Evolutionary conservation across 331 rosid species (phyloP).

Genomic region (Cydonia oblonga): DNA sequence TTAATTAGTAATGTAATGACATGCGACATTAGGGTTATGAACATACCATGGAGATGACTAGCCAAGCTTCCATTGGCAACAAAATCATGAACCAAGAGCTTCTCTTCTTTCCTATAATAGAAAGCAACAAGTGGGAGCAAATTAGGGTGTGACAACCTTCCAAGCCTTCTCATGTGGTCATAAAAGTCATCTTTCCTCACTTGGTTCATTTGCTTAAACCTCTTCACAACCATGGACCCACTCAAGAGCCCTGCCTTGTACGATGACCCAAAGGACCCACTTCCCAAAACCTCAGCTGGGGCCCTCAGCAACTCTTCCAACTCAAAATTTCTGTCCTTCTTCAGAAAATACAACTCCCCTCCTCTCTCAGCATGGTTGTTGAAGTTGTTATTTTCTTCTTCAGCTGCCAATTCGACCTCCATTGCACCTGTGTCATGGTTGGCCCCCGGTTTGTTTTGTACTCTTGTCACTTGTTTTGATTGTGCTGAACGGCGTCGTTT

Average conservation of each 20-base stretch:
- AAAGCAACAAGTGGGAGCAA: slow-evolving; percentile 57
- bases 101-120: slow-evolving; percentile 55
- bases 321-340: slow-evolving; percentile 32
- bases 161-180: slow-evolving; percentile 49
- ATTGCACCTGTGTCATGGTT: background rate
- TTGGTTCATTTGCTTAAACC: slow-evolving; percentile 52
- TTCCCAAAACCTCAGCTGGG: slow-evolving; percentile 60
- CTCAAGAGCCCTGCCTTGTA: slow-evolving; percentile 45
- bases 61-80: slow-evolving; percentile 64
- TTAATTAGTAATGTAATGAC: background rate
- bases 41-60: slow-evolving; percentile 65
- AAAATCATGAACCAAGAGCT: slow-evolving; percentile 51
- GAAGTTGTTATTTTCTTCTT: slow-evolving; percentile 2
- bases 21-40: rapidly evolving
- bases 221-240: slow-evolving; percentile 61
- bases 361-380: slow-evolving; percentile 7
- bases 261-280: slow-evolving; percentile 65
- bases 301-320: slow-evolving; percentile 54
- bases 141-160: slow-evolving; percentile 69
- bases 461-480: background rate
- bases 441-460: background rate
- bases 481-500: background rate
- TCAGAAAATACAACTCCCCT: slow-evolving; percentile 35
- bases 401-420: slow-evolving; percentile 17
- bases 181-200: slow-evolving; percentile 42